Evolutionary conservation across 345 rosid genomes (phyloP), one percentile per base, ranked within the genome.

Genomic region (Corchorus olitorius): DNA sequence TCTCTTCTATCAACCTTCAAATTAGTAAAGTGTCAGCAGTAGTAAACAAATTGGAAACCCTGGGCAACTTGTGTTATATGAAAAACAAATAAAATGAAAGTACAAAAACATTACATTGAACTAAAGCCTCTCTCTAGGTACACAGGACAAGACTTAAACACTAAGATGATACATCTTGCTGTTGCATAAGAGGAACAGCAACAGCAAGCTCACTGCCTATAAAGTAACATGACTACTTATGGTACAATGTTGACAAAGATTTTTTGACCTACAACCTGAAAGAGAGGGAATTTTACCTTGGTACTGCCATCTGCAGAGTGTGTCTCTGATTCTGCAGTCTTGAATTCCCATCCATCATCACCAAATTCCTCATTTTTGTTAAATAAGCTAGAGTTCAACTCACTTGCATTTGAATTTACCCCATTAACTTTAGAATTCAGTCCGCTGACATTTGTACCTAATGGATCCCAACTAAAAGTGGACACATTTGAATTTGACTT

Each of bases 301-400:
- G 56, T n/a, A 54, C 14, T 52, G 48, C 68, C 56, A 4, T 56
- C 61, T 64, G 65, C 64, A 1, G 46, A 8, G 65, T 2, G 53
- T 10, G 62, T 43, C 22, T 73, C 70, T 34, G 84, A 73, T 63
- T 78, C 82, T 1, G 88, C 87, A 34, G 79, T 76, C 75, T 80
- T 86, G 74, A 86, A 83, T 17, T 80, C 90, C 92, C 91, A 89
- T 48, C 77, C 86, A 65, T 79, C 84, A 70, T 71, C 87, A 63
- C 13, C 48, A 62, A 56, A 72, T 35, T 65, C 82, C 14, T 67
- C 63, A 78, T 46, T 45, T 49, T 70, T 63, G 14, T 53, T 34
- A 72, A 63, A 75, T n/a, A 65, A 22, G 55, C 69, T 77, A 48
- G 27, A 19, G 67, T 75, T 78, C 68, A 81, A 58, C 59, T 15